phyloP scores from a whole-genome alignment of 1,139 yeast genomes.

The Pichia sp. region DNA sequence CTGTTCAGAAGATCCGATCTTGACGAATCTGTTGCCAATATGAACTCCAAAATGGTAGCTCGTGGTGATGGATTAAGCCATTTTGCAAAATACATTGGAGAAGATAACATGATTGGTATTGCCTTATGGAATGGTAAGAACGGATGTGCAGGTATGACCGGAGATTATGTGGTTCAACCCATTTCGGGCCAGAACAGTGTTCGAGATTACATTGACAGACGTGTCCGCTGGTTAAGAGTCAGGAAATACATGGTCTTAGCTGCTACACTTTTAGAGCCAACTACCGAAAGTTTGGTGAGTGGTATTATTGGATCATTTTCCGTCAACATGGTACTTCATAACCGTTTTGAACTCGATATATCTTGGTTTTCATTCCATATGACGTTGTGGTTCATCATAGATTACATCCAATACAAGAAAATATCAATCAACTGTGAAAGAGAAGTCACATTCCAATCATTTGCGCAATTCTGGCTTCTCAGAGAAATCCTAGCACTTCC shows the following conservation, averaged over 20 bases:
- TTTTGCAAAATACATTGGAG: constrained; percentile 81
- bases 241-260: constrained; percentile 80
- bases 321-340: constrained; percentile 37
- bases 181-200: constrained; percentile 42
- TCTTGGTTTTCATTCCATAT: constrained; percentile 41
- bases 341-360: too few relatives aligned
- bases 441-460: constrained; percentile 1
- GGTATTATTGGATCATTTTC: constrained; percentile 64
- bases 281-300: constrained; percentile 68
- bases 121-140: constrained; percentile 65
- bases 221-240: constrained; percentile 85
- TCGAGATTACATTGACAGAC: constrained; percentile 52
- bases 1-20: constrained; percentile 63
- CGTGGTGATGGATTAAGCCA: constrained; percentile 48
- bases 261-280: constrained; percentile 81
- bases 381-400: constrained; percentile 54
- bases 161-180: constrained; percentile 78
- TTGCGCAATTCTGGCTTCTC: constrained; percentile 46
- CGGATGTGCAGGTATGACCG: constrained; percentile 71
- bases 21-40: constrained; percentile 49
- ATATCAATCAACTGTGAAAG: neutral
- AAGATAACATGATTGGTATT: constrained; percentile 88
- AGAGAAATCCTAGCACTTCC: constrained; percentile 77
- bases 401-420: constrained; percentile 43
- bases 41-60: constrained; percentile 12